Evolutionary conservation across 768 basidiomycete species (phyloP), one percentile per base, ranked within the genome.

Genomic region (Termitomyces sp.): DNA sequence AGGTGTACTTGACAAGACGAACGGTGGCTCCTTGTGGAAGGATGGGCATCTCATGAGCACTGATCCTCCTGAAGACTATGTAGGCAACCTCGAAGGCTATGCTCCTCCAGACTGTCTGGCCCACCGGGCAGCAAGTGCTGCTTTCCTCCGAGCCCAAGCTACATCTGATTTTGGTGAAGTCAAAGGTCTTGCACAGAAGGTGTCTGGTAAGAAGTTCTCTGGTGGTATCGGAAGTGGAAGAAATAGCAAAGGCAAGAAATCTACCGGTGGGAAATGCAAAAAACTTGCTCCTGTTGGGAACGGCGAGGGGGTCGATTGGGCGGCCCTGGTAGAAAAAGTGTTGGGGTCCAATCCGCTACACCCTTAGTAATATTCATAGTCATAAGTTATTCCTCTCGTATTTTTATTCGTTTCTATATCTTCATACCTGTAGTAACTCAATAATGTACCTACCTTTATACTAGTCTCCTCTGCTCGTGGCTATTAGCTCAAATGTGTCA

Each of bases 121-220:
- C 4, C 90, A 93, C 68, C 82, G 91, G 9, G 83, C 91, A 12
- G 71, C 72, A 36, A 82, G 79, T 51, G 83, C 86, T 3, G 81
- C 81, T 2, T 95, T 88, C 76, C 76, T 94, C 48, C 80, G 84
- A 40, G 92, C 92, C 3, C 93, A 95, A 72, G 87, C 90, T 3
- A 88, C 87, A 9, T 74, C 77, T 11, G 87, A 91, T 68, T 83
- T 89, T 57, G 81, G 80, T 8, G 88, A 94, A 71, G 82, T 95
- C 61, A 86, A 83, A 70, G 79, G 82, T 43, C 79, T 93, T 14
- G 86, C 88, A 10, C 83, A 84, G 72, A 78, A 77, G 57, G 79
- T 67, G 8, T 77, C 74, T 34, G 83, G 85, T 20, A 73, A 76
- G 61, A 76, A 73, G 58, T 77, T 74, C 55, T 67, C 70, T 34